Evolutionary conservation across 2,329 filamentous ascomycete species (phyloP).

Genomic region (Hypocrella siamensis): DNA sequence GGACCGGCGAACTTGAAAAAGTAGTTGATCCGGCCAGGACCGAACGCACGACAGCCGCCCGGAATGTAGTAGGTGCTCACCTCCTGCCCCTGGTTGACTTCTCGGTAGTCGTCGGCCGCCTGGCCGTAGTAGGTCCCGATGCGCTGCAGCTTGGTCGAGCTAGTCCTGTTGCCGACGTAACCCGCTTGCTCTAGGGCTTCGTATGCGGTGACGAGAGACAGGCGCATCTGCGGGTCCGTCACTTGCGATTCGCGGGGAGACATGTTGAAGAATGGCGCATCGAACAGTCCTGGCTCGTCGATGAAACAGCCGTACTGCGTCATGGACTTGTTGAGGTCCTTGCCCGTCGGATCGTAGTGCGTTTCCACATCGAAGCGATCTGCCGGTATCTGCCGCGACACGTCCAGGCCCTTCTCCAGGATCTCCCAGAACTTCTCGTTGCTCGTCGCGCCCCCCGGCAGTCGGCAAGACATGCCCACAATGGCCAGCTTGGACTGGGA

Average conservation of each 20-base stretch:
- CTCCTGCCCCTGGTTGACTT: constrained; percentile 57
- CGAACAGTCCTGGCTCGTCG: constrained; percentile 57
- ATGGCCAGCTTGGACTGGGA: constrained; percentile 47
- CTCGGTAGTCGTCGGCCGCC: constrained; percentile 63
- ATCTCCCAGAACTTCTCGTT: constrained; percentile 35
- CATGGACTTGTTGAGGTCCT: constrained; percentile 51
- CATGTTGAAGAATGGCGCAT: constrained; percentile 71
- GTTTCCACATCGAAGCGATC: constrained; percentile 53
- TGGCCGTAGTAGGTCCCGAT: constrained; percentile 62
- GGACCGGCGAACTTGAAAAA: constrained; percentile 64
- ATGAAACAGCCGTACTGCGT: constrained; percentile 54
- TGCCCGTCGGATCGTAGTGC: constrained; percentile 52
- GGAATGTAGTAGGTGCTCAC: constrained; percentile 42
- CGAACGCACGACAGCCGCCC: constrained; percentile 7
- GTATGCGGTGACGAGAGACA: constrained; percentile 60
- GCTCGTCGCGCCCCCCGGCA: constrained; percentile 18
- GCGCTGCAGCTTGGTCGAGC: constrained; percentile 41
- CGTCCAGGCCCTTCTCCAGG: constrained; percentile 32
- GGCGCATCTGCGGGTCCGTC: constrained; percentile 60
- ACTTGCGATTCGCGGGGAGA: constrained; percentile 62
- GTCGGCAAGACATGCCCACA: constrained; percentile 40
- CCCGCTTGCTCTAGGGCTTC: constrained; percentile 60
- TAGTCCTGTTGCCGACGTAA: constrained; percentile 39
- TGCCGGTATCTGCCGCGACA: constrained; percentile 44
- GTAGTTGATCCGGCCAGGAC: constrained; percentile 47